Evolutionary conservation across 139 green algal genomes (phyloP).

Genomic region (Tetradesmus lagerheimii): DNA sequence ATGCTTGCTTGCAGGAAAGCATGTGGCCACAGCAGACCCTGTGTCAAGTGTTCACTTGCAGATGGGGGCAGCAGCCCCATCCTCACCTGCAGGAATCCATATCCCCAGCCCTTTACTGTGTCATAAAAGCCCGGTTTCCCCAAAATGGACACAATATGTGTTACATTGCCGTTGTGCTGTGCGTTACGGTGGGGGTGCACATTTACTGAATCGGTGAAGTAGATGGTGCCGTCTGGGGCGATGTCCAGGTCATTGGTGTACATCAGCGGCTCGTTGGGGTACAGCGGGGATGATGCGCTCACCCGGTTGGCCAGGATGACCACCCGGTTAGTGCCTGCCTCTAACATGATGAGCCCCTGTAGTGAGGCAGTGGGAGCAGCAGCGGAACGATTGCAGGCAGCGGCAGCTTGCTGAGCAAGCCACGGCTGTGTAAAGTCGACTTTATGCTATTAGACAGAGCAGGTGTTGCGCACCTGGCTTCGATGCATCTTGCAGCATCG

Average conservation of each 20-base stretch:
- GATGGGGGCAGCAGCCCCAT: too few species aligned
- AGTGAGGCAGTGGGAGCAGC: neutral
- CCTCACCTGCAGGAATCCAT: constrained; percentile 31
- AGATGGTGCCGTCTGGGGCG: constrained; percentile 67
- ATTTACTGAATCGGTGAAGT: constrained; percentile 65
- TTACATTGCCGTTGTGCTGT: constrained; percentile 10
- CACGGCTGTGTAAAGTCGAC: too few species aligned
- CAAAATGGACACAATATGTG: constrained; percentile 12
- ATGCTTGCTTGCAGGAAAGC: neutral
- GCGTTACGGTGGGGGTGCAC: constrained; percentile 29
- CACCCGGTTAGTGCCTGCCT: constrained; percentile 23
- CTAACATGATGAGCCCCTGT: constrained; percentile 57
- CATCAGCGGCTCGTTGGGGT: constrained; percentile 51
- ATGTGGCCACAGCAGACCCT: too few species aligned
- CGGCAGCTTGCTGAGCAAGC: neutral
- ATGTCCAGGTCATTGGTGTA: constrained; percentile 84
- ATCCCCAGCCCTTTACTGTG: constrained; percentile 38
- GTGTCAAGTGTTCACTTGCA: too few species aligned
- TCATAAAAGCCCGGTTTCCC: constrained; percentile 29
- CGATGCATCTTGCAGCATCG: too few species aligned
- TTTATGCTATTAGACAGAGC: too few species aligned
- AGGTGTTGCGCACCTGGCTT: too few species aligned
- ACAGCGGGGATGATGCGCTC: constrained; percentile 29
- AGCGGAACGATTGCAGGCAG: neutral
- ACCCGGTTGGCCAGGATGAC: constrained; percentile 50